A percentile compares a stretch with the other conserved stretches of the same genome.
Evolutionary conservation across 2,329 filamentous ascomycete genomes (phyloP).

Genomic region (Paraconiothyrium brasiliense): DNA sequence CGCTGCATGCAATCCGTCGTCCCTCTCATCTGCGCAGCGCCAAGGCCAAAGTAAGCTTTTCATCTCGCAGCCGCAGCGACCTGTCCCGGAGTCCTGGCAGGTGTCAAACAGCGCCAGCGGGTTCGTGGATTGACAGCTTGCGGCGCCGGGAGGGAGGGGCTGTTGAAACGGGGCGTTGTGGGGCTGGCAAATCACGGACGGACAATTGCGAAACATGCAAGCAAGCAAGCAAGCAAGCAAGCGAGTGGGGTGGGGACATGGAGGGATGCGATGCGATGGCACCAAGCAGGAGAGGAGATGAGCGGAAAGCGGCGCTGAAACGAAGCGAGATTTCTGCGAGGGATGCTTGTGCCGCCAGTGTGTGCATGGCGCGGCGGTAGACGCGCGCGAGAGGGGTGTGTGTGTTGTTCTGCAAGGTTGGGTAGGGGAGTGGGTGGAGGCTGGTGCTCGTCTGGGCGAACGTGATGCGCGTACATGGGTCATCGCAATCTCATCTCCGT

Average conservation of each 20-base stretch:
- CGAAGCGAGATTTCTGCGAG: background rate
- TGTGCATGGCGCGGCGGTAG: background rate
- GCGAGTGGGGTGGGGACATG: background rate
- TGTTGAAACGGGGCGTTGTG: background rate
- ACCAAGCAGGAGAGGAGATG: background rate
- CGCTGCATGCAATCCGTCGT: background rate
- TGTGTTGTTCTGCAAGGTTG: too few species aligned
- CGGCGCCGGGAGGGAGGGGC: background rate
- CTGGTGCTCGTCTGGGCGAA: background rate
- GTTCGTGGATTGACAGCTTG: background rate
- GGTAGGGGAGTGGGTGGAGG: too few species aligned
- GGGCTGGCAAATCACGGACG: slow-evolving; percentile 1
- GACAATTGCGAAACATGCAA: background rate
- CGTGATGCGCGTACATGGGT: background rate
- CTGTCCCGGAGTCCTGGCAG: background rate
- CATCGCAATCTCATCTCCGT: background rate
- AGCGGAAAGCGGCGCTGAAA: background rate
- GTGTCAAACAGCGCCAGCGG: slow-evolving; percentile 1
- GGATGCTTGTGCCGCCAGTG: too few species aligned
- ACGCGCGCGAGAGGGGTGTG: background rate
- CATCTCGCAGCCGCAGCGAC: background rate
- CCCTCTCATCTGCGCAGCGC: background rate
- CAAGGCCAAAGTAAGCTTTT: background rate
- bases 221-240: background rate
- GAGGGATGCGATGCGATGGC: background rate